Evolutionary conservation across 306 rosid genomes (phyloP).

Genomic region (Lupinus albus): DNA sequence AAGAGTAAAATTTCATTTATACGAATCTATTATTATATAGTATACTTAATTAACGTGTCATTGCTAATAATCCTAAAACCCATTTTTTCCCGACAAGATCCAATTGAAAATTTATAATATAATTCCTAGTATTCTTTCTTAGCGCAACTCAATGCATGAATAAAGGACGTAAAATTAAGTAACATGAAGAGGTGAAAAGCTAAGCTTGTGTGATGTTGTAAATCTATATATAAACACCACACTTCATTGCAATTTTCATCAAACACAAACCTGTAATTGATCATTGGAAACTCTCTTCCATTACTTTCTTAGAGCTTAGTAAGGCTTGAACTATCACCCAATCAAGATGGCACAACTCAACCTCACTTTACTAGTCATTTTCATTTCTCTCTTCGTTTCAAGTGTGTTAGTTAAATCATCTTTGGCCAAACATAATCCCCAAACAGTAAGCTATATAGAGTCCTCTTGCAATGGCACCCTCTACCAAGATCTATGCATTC

Average conservation of each 20-base stretch:
- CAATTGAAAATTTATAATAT: not conserved
- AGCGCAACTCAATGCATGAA: constrained; percentile 25
- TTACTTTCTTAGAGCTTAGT: not conserved
- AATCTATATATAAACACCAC: constrained; percentile 39
- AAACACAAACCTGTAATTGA: not conserved
- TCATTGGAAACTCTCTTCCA: constrained; percentile 1
- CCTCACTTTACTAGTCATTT: constrained; percentile 32
- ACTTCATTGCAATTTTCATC: constrained; percentile 21
- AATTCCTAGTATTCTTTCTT: not conserved
- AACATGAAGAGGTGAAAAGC: not conserved
- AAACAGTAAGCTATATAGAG: constrained; percentile 42
- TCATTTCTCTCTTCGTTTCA: constrained; percentile 36
- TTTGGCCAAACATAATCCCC: constrained; percentile 11
- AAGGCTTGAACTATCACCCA: not conserved
- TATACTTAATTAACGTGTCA: not conserved
- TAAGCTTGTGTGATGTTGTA: constrained; percentile 31
- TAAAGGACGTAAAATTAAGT: constrained; percentile 37
- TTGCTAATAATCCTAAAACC: not conserved
- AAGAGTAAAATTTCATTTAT: not conserved
- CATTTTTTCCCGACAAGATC: constrained; percentile 24
- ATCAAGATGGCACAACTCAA: constrained; percentile 47
- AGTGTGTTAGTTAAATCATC: constrained; percentile 35
- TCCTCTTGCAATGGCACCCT: constrained; percentile 56
- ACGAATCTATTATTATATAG: not conserved
- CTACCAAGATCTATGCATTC: constrained; percentile 51